These are phyloP conservation scores for Ilyonectria robusta DNA, from an alignment of 2,329 filamentous ascomycete genomes.

Conservation along the genomic window DNA sequence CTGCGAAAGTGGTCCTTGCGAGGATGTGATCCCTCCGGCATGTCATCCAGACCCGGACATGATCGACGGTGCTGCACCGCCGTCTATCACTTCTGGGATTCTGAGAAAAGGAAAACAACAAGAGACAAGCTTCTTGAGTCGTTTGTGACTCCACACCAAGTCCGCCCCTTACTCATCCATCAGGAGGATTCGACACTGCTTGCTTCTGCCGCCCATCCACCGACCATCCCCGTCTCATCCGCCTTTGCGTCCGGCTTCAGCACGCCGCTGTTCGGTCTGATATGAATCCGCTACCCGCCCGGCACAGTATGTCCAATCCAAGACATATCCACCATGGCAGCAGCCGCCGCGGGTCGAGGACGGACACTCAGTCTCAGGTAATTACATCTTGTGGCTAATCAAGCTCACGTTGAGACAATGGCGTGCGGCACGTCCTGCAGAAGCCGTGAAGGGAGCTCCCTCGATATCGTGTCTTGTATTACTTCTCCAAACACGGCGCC, in stretches of 20 bases:
- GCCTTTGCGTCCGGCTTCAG: not conserved
- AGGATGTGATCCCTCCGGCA: constrained; percentile 24
- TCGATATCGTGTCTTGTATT: constrained; percentile 6
- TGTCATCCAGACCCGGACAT: constrained; percentile 18
- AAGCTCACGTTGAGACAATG: constrained; percentile 20
- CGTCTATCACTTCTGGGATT: constrained; percentile 13
- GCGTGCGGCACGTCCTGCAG: constrained; percentile 26
- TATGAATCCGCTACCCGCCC: constrained; percentile 12
- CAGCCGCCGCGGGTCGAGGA: constrained; percentile 8
- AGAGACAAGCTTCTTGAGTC: constrained; percentile 1
- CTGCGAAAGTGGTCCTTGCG: constrained; percentile 15
- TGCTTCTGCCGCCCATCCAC: constrained; percentile 10
- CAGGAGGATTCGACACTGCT: constrained; percentile 4
- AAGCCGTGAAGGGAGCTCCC: not conserved
- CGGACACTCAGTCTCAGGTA: constrained; percentile 32
- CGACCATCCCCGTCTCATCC: constrained; percentile 10
- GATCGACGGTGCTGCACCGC: constrained; percentile 24
- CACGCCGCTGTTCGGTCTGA: constrained; percentile 18
- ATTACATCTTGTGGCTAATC: constrained; percentile 37
- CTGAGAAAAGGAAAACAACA: constrained; percentile 4
- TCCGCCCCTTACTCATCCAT: not conserved
- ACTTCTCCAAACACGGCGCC: constrained; percentile 17
- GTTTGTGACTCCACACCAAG: constrained; percentile 4
- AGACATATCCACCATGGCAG: not conserved
- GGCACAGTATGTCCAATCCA: constrained; percentile 5